Conservation (phyloP, 2,329 filamentous ascomycete genomes). For the Raffaelea deltoideospora region DNA sequence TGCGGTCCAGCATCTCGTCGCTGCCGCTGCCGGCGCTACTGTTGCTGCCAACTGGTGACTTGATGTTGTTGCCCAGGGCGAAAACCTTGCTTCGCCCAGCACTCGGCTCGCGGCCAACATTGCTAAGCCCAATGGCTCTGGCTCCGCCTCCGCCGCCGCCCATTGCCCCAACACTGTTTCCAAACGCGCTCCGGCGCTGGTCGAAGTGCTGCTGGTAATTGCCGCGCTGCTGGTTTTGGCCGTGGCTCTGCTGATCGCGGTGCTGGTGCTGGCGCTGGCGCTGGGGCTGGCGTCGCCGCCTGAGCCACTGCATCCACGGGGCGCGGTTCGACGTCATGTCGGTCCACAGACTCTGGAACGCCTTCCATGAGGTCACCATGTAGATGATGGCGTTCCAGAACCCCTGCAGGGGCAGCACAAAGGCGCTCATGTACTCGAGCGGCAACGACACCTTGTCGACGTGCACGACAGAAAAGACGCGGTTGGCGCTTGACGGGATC, state of each 20-base stretch:
- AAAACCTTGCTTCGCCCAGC: not conserved
- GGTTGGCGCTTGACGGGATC: slow-evolving; percentile 65
- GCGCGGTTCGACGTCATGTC: slow-evolving; percentile 19
- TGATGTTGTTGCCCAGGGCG: not conserved
- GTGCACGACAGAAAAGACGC: slow-evolving; percentile 54
- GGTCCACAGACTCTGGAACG: slow-evolving; percentile 34
- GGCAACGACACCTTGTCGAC: slow-evolving; percentile 33
- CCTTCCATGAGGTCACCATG: slow-evolving; percentile 50
- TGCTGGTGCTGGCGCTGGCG: not conserved
- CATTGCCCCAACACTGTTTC: too few relatives aligned
- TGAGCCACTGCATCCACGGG: too few relatives aligned
- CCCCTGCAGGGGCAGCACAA: slow-evolving; percentile 67
- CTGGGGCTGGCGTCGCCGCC: slow-evolving; percentile 12
- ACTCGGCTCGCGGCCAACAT: too few relatives aligned
- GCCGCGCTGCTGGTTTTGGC: slow-evolving; percentile 9
- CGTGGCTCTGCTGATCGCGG: slow-evolving; percentile 7
- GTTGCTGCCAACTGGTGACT: not conserved
- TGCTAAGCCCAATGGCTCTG: too few relatives aligned
- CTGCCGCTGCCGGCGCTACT: slow-evolving; percentile 1
- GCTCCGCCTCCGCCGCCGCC: too few relatives aligned
- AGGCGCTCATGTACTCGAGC: slow-evolving; percentile 54
- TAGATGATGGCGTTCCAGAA: slow-evolving; percentile 80
- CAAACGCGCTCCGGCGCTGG: not conserved
- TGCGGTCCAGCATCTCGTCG: slow-evolving; percentile 9
- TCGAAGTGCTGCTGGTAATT: not conserved